These are phyloP conservation scores for Trematosphaeria pertusa DNA, from an alignment of 2,329 filamentous ascomycete species.

Conservation along the genomic window DNA sequence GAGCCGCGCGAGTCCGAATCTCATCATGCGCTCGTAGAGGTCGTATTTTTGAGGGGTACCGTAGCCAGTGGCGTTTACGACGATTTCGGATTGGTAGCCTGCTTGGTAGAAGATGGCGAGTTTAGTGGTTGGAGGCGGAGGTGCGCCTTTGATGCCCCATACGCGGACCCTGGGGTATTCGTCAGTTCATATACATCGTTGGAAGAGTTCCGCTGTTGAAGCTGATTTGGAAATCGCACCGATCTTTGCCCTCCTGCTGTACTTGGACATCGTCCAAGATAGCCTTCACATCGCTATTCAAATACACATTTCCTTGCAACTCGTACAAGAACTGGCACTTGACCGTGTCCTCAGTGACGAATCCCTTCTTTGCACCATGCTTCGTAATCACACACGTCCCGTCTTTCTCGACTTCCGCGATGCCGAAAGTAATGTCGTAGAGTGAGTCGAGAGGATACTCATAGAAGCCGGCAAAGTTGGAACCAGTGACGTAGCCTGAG, in stretches of 20 bases:
- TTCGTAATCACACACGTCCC: slow-evolving; percentile 59
- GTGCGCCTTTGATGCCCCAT: slow-evolving; percentile 47
- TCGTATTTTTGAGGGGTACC: slow-evolving; percentile 58
- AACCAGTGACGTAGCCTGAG: slow-evolving; percentile 60
- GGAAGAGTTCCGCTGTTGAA: too few species aligned
- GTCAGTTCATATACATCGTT: too few species aligned
- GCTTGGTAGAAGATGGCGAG: slow-evolving; percentile 48
- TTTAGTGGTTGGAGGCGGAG: slow-evolving; percentile 52
- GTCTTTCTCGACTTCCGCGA: slow-evolving; percentile 57
- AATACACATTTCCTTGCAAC: slow-evolving; percentile 54
- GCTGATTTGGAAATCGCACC: slow-evolving; percentile 37
- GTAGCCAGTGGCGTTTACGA: slow-evolving; percentile 50
- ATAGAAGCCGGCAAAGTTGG: slow-evolving; percentile 62
- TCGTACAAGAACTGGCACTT: slow-evolving; percentile 56
- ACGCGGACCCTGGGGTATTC: slow-evolving; percentile 38
- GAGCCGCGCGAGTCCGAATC: slow-evolving; percentile 49
- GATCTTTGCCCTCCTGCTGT: slow-evolving; percentile 40
- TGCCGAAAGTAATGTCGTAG: slow-evolving; percentile 56
- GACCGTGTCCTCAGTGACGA: slow-evolving; percentile 43
- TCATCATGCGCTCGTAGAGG: slow-evolving; percentile 57
- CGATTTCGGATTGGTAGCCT: slow-evolving; percentile 50
- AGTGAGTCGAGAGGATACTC: slow-evolving; percentile 52
- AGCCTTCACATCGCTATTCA: slow-evolving; percentile 55
- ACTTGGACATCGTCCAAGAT: slow-evolving; percentile 45
- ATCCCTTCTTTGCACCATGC: slow-evolving; percentile 51